These are phyloP conservation scores for Ceratocystis albifundus DNA, from an alignment of 2,329 filamentous ascomycete species.

Conservation along the genomic window DNA sequence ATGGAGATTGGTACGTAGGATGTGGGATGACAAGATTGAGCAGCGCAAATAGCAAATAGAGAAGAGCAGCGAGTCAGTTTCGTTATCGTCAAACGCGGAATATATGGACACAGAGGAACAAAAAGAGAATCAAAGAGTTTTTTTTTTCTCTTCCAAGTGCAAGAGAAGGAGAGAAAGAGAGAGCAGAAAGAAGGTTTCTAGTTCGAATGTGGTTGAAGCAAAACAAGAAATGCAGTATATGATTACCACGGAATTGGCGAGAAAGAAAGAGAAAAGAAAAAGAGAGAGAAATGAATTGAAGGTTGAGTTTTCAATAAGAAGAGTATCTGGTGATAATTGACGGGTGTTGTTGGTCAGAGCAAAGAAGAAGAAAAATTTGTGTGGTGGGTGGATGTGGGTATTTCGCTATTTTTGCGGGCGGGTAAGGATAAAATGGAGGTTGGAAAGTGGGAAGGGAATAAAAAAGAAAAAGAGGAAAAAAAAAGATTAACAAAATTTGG, in stretches of 20 bases:
- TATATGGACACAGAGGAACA: slow-evolving; percentile 10
- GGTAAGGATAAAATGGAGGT: slow-evolving; percentile 3
- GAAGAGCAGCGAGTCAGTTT: neutral
- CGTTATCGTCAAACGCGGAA: slow-evolving; percentile 2
- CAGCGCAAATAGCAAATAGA: slow-evolving; percentile 10
- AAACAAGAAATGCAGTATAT: slow-evolving; percentile 3
- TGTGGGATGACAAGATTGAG: slow-evolving; percentile 10
- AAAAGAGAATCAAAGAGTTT: neutral
- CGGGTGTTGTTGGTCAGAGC: slow-evolving; percentile 15
- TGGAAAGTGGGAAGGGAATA: neutral
- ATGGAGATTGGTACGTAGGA: neutral
- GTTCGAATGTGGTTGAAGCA: neutral
- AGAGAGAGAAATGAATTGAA: neutral
- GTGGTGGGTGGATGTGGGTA: neutral
- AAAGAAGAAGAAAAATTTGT: neutral
- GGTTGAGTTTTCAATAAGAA: neutral
- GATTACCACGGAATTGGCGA: neutral
- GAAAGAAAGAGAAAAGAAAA: slow-evolving; percentile 1
- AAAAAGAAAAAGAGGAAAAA: neutral
- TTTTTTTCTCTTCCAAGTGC: no score
- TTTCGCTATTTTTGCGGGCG: neutral
- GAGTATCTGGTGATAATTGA: slow-evolving; percentile 6
- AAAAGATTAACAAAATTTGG: slow-evolving; percentile 8
- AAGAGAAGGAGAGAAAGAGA: slow-evolving; percentile 12
- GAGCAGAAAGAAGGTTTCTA: neutral